Evolutionary conservation across 176 grass and related monocot species (phyloP).

Genomic region (Eragrostis nindensis): DNA sequence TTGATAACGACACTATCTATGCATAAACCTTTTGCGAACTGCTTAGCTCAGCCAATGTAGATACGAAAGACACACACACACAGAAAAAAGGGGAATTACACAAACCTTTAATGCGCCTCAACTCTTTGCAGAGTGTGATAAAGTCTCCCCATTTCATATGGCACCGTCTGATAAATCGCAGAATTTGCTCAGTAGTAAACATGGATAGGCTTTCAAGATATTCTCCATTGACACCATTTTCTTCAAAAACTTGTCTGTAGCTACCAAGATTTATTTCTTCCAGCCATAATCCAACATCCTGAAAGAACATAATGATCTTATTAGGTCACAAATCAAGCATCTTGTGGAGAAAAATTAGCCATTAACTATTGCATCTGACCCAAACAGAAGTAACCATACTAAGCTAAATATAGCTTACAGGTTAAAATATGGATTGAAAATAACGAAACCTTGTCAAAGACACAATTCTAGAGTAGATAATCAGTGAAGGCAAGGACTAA

Average conservation of each 20-base stretch:
- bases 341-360: neutral
- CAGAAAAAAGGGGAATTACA: slow-evolving; percentile 17
- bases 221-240: slow-evolving; percentile 94
- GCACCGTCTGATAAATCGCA: slow-evolving; percentile 96
- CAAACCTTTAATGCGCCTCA: slow-evolving; percentile 97
- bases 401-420: too few relatives aligned
- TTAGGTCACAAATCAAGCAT: slow-evolving; percentile 12
- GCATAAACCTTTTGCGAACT: neutral
- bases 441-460: neutral
- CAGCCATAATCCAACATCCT: slow-evolving; percentile 98
- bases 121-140: slow-evolving; percentile 97
- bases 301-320: slow-evolving; percentile 48
- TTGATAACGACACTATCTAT: neutral
- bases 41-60: neutral
- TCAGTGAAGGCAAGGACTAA: neutral
- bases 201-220: slow-evolving; percentile 92
- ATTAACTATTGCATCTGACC: neutral
- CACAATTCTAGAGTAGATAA: slow-evolving; percentile 15
- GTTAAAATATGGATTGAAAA: neutral
- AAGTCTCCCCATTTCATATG: slow-evolving; percentile 99
- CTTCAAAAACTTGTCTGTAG: slow-evolving; percentile 92
- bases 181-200: slow-evolving; percentile 97
- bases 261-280: slow-evolving; percentile 98
- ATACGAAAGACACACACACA: neutral
- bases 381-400: neutral